These are phyloP conservation scores for Backusella macrospora DNA, from an alignment of 192 early-diverging fungal genomes.

Conservation along the genomic window DNA sequence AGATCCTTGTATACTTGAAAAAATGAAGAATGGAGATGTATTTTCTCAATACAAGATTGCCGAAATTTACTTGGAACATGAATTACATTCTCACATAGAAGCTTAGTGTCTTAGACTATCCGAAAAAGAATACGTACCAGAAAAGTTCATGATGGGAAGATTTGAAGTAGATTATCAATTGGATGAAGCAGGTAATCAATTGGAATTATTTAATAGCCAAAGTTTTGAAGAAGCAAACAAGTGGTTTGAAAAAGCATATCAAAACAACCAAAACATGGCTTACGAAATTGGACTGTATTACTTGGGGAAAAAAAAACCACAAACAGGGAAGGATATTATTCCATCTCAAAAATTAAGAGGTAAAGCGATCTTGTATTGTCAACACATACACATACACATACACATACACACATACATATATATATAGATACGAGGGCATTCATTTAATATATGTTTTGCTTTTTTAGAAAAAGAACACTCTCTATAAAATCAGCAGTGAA, in stretches of 20 bases:
- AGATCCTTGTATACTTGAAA: not conserved
- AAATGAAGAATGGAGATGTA: not conserved
- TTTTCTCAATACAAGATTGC: not conserved
- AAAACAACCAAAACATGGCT: not conserved
- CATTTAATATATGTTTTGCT: too few relatives aligned
- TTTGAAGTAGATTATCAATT: too few relatives aligned
- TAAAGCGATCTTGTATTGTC: too few relatives aligned
- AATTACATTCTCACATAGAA: not conserved
- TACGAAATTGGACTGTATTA: not conserved
- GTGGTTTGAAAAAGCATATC: not conserved
- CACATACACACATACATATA: too few relatives aligned
- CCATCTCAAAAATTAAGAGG: not conserved
- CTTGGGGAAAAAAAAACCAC: too few relatives aligned
- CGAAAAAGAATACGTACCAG: not conserved
- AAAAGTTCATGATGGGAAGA: not conserved
- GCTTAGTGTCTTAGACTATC: not conserved
- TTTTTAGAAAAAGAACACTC: too few relatives aligned
- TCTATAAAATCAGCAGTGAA: too few relatives aligned
- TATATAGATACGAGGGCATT: too few relatives aligned
- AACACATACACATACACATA: too few relatives aligned
- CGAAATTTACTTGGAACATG: not conserved
- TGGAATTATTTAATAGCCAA: too few relatives aligned
- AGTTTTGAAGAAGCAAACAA: not conserved
- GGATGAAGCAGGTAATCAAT: too few relatives aligned
- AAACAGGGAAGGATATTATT: not conserved